A percentile compares a stretch with the other conserved stretches of the same genome.
phyloP scores from a whole-genome alignment of 306 rosid genomes.

The Cucurbita maxima region DNA sequence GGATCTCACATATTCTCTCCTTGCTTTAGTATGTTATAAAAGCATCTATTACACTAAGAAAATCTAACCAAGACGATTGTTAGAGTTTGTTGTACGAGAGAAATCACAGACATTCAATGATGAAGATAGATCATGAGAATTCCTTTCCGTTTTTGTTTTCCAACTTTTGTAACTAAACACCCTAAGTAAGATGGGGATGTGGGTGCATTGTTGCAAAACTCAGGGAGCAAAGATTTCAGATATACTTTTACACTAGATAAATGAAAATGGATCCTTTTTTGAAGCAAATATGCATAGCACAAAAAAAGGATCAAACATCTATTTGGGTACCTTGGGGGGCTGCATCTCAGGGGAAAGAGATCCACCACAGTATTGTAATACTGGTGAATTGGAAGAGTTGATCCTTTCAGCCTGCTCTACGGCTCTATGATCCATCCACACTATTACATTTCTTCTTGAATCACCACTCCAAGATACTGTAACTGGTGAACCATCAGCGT shows the following conservation, averaged over 20 bases:
- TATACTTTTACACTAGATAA: not conserved
- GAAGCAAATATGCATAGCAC: not conserved
- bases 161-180: not conserved
- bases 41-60: not conserved
- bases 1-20: too few species aligned
- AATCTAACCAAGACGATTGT: not conserved
- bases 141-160: not conserved
- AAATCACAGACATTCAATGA: not conserved
- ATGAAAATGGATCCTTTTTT: not conserved
- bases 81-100: not conserved
- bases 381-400: constrained; percentile 65
- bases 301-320: not conserved
- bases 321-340: constrained; percentile 73
- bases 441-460: constrained; percentile 87
- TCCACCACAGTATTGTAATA: constrained; percentile 85
- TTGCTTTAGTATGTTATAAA: not conserved
- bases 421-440: constrained; percentile 99
- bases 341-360: constrained; percentile 97
- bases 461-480: constrained; percentile 81
- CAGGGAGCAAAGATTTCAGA: not conserved
- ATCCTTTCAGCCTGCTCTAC: constrained; percentile 85
- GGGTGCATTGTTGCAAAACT: not conserved
- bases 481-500: constrained; percentile 85
- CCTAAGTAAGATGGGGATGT: not conserved
- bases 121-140: not conserved